Evolutionary conservation across 129 eudicot species (phyloP), one percentile per base, ranked within the genome.

Genomic region (Centaurea solstitialis): DNA sequence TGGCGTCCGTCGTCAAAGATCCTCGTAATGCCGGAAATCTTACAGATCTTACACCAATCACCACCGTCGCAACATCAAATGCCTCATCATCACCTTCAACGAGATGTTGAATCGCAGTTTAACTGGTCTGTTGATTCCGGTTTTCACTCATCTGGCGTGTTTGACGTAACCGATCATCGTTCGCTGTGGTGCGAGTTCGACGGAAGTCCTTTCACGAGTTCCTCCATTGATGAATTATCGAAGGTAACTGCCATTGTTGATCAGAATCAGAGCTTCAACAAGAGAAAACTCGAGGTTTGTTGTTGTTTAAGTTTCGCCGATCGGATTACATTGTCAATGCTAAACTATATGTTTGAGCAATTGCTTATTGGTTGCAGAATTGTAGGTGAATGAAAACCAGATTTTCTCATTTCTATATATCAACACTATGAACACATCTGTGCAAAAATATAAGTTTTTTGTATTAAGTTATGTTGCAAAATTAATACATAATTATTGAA

Each of bases 281-380:
- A 76, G 82, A 82, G 86, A 61, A 76, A 82, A 41, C 24, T 40
- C 62, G 82, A 82, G 86, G 86, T 82, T 74, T 73, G 68, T 81
- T 9, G 30, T 47, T 47, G 13, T 57, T 57, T 53, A 53, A 21
- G 64, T 17, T 53, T 1, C 7, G 8, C 64, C 21, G 64, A 53
- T 53, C 22, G 64, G 20, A 4, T 7, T 53, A 53, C 21, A 17
- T 53, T 5, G 5, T 53, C 21, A 4, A 4, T 17, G 64, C 6
- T 53, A 5, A 53, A 53, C 20, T 8, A 53, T 1, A 53, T 50
- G 61, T 50, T 50, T 47, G 59, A 47, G 18, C 59, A 47, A 47
- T 12, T 50, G 45, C 45, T 40, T 38, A 38, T 38, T 38, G 41
- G 43, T 39, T 41, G 62, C 21, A 50, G 62, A 17, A 50, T 15